phyloP scores from a whole-genome alignment of 148 eudicot species.

The Polygonum maritimum region DNA sequence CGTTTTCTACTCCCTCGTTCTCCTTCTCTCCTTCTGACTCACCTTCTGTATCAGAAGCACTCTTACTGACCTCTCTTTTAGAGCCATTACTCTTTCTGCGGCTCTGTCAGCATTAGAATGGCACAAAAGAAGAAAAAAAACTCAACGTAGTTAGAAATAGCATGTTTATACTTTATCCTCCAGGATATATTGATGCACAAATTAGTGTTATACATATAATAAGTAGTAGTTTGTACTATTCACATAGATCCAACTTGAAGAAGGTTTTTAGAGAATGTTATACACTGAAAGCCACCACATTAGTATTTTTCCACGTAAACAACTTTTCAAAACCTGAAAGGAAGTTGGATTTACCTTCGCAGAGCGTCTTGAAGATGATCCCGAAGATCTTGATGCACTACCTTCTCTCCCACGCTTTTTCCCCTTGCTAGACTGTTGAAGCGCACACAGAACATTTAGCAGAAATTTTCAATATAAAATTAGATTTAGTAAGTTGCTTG shows the following conservation, averaged over 20 bases:
- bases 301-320: background rate
- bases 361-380: conserved; percentile 48
- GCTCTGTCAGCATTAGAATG: conserved; percentile 28
- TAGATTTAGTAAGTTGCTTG: background rate
- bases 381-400: conserved; percentile 33
- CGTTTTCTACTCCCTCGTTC: conserved; percentile 46
- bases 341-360: conserved; percentile 43
- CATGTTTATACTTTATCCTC: too few species aligned
- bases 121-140: background rate
- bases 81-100: conserved; percentile 27
- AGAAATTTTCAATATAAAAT: background rate
- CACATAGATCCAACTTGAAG: background rate
- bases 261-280: background rate
- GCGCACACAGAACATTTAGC: background rate
- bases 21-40: conserved; percentile 13
- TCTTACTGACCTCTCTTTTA: conserved; percentile 27
- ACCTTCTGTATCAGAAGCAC: conserved; percentile 36
- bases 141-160: background rate
- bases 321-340: background rate
- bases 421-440: conserved; percentile 49
- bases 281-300: background rate
- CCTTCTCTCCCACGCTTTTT: conserved; percentile 64
- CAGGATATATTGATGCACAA: background rate
- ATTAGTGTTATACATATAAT: background rate
- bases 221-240: background rate